Base-by-base conservation (phyloP, 2,329 filamentous ascomycete genomes). In the Chrysosporium queenslandicum region DNA sequence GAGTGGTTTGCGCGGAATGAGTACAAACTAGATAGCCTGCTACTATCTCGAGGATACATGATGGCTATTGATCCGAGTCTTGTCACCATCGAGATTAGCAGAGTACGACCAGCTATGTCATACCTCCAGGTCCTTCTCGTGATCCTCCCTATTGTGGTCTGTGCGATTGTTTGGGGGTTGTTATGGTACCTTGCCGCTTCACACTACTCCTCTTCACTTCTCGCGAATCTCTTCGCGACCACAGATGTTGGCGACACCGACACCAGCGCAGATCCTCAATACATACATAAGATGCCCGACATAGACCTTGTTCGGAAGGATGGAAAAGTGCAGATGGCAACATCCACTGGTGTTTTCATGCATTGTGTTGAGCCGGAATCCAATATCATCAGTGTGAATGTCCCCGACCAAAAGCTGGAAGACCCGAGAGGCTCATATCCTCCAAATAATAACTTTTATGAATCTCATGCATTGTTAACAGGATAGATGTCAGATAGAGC, bases 201-300 rank as follows among this genome's bases (percentile, higher is more conserved):
- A 21, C 54, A 55, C 25, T 55, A 55, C 36, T 50, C 54, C 6
- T 41, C 32, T 30, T 55, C 54, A 16, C 54, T 55, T 27, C 54
- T 55, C 29, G 46, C 46, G 18, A 55, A 55, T 46, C 50, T 55
- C 14, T 55, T 50, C 21, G 54, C 54, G 7, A 55, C 54, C n/a
- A 55, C 54, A n/a, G 50, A 55, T 34, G 11, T 53, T 16, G 50
- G 54, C 3, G 41, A 47, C 9, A 53, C 40, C 1, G 25, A 53
- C 20, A 55, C 54, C 18, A 55, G 54, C 45, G 29, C 39, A 14
- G 41, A 53, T 42, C 54, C 54, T 30, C 37, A 49, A 27, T 55
- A 55, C 36, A 55, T 55, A 29, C 21, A 46, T 12, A 50, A 50
- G 27, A 55, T 55, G 30, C 54, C 54, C 12, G 50, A 55, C 25